Conservation (phyloP, 139 green algal genomes). For the Picocystis salinarum region DNA sequence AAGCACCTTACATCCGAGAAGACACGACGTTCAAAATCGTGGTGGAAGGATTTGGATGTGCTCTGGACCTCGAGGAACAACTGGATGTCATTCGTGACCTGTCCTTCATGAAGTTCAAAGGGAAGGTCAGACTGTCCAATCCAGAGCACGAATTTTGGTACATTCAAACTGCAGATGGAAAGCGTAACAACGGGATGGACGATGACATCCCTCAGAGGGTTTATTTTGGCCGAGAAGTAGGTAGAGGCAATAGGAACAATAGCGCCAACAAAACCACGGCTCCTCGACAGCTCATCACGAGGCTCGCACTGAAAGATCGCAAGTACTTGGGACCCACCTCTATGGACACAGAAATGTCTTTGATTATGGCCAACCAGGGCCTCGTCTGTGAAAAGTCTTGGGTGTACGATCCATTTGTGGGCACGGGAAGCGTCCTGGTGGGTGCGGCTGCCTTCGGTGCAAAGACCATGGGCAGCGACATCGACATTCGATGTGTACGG, state of each 20-base stretch:
- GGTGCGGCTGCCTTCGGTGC: conserved; percentile 32
- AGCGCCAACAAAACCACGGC: too few species aligned
- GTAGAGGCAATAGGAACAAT: too few species aligned
- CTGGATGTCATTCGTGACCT: conserved; percentile 8
- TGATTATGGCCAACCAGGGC: conserved; percentile 80
- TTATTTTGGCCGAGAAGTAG: too few species aligned
- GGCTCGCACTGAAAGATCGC: conserved; percentile 43
- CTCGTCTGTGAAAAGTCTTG: conserved; percentile 17
- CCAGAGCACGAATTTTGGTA: background rate
- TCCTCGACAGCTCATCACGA: conserved; percentile 12
- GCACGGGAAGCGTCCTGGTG: conserved; percentile 76
- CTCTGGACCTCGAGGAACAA: conserved; percentile 15
- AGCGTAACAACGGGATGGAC: background rate
- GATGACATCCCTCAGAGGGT: too few species aligned
- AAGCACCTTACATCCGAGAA: background rate
- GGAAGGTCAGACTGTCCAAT: background rate
- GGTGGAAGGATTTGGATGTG: conserved; percentile 17
- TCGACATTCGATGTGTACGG: conserved; percentile 29
- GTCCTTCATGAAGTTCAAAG: conserved; percentile 1
- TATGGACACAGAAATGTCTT: conserved; percentile 87
- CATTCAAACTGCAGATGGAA: conserved; percentile 1
- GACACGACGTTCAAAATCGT: conserved; percentile 18
- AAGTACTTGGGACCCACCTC: conserved; percentile 76
- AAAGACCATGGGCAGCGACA: conserved; percentile 15
- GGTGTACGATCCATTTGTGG: conserved; percentile 55